Evolutionary conservation across 129 eudicot genomes (phyloP), one percentile per base, ranked within the genome.

Genomic region (Smallanthus sonchifolius): DNA sequence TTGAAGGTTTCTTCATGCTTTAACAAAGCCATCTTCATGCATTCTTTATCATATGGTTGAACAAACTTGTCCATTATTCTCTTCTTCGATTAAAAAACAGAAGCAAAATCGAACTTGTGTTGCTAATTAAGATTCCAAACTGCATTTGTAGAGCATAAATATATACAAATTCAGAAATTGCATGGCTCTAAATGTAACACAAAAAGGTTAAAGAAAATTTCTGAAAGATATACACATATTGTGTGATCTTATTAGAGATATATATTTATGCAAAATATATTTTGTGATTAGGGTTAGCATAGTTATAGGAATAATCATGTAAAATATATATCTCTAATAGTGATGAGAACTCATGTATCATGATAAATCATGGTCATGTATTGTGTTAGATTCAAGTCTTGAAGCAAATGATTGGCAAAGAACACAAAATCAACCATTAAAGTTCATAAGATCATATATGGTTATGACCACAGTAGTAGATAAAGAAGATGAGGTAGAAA

Each of bases 1-100:
- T 88, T 83, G 85, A 95, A 95, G 47, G 86, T 85, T 76, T 95
- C 86, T 76, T 95, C 99, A 72, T 95, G 99, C 92, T 88, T 95
- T 75, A 95, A 79, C 86, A 95, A 88, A 75, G 96, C 95, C 95
- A 89, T 91, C 90, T 85, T 92, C 96, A 95, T 88, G 87, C 65
- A 82, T 78, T 95, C 99, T 79, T 84, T 95, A 70, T 91, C 94
- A 69, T 80, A 77, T 35, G 92, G 86, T 70, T 83, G 87, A 45
- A 83, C 54, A 79, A 82, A 64, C 73, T 85, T 89, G 80, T 91
- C 96, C 99, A 91, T 95, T 69, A 10, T 59, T 73, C 52, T 38
- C 38, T 28, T 20, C 52, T 69, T 20, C 51, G 9, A 70, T 45
- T 44, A 69, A 71, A 63, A 48, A 52, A 9, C 48, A 44, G 36